phyloP scores from a whole-genome alignment of 148 eudicot genomes.

The Persicaria tinctoria region DNA sequence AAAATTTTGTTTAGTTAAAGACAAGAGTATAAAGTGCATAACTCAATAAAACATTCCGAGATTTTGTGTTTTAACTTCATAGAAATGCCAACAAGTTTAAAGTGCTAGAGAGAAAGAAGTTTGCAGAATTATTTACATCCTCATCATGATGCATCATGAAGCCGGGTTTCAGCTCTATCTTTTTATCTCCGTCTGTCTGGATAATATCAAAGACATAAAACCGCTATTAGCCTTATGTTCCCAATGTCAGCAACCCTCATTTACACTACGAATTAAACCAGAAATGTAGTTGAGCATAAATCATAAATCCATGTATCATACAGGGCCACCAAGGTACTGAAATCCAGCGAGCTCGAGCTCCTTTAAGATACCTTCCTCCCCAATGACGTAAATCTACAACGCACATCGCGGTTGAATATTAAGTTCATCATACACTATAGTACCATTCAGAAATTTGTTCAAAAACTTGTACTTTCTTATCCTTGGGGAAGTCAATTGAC shows the following conservation, averaged over 20 bases:
- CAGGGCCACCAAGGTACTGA: conserved; percentile 93
- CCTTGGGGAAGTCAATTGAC: conserved; percentile 83
- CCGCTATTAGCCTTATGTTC: not conserved
- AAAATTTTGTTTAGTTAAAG: not conserved
- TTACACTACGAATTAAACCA: not conserved
- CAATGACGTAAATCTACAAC: conserved; percentile 84
- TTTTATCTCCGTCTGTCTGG: conserved; percentile 89
- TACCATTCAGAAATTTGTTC: not conserved
- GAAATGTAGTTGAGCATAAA: not conserved
- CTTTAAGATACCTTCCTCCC: conserved; percentile 93
- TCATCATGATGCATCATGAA: conserved; percentile 88
- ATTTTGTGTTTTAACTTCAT: not conserved
- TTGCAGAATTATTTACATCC: conserved; percentile 30
- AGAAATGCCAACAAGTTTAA: not conserved
- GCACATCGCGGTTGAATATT: not conserved
- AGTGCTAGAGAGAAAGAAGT: conserved; percentile 11
- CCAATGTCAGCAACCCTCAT: not conserved
- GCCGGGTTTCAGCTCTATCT: conserved; percentile 89
- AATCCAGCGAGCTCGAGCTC: conserved; percentile 98
- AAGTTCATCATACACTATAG: not conserved
- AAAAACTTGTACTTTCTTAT: conserved; percentile 62
- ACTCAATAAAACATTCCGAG: not conserved
- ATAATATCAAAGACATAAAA: conserved; percentile 11
- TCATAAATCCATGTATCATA: conserved; percentile 18
- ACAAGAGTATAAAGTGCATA: not conserved